These are phyloP conservation scores for Euphorbia peplus DNA, from an alignment of 345 rosid genomes.

Conservation along the genomic window DNA sequence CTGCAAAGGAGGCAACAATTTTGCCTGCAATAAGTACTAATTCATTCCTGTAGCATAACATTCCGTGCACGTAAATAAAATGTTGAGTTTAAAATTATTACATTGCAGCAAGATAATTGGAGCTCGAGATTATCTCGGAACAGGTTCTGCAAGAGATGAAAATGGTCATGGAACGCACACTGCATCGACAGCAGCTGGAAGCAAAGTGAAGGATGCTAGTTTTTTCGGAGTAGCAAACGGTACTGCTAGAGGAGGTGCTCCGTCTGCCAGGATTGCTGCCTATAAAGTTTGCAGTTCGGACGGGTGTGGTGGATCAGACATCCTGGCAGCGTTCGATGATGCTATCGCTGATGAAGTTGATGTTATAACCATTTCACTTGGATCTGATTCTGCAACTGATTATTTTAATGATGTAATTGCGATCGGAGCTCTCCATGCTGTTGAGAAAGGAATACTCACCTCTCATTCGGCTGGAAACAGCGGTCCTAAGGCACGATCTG, in stretches of 20 bases:
- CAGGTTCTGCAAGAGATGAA: conserved; percentile 23
- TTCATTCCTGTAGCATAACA: too few relatives aligned
- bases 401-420: conserved; percentile 13
- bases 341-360: conserved; percentile 67
- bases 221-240: conserved; percentile 49
- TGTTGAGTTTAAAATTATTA: too few relatives aligned
- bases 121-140: conserved; percentile 29
- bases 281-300: conserved; percentile 28
- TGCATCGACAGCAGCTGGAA: conserved; percentile 69
- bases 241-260: conserved; percentile 54
- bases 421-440: conserved; percentile 34
- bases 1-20: conserved; percentile 30
- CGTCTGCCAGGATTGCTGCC: conserved; percentile 49
- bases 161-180: conserved; percentile 51
- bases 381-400: fast-evolving
- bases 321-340: conserved; percentile 55
- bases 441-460: conserved; percentile 30
- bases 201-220: conserved; percentile 30
- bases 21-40: conserved; percentile 37
- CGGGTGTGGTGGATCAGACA: background rate
- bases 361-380: conserved; percentile 33
- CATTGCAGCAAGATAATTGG: conserved; percentile 41
- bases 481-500: background rate
- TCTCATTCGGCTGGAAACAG: conserved; percentile 27
- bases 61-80: conserved; percentile 19